These are phyloP conservation scores for Tylopilus intermedius DNA, from an alignment of 768 basidiomycete genomes.

Conservation along the genomic window DNA sequence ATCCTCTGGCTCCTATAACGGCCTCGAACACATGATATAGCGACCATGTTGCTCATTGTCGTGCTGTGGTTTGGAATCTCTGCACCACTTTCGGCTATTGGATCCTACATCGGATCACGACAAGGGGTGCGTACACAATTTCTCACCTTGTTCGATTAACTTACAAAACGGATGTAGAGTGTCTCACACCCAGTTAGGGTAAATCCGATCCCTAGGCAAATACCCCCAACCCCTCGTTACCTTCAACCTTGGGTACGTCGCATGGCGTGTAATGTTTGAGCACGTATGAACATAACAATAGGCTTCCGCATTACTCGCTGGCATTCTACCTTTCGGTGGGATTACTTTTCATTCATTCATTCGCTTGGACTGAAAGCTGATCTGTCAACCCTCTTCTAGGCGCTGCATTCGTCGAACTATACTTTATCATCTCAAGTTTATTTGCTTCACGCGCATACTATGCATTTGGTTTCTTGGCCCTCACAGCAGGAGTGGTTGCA, in stretches of 20 bases:
- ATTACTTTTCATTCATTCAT: not conserved
- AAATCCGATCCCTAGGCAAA: slow-evolving; percentile 93
- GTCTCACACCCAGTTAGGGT: slow-evolving; percentile 83
- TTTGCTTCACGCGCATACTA: slow-evolving; percentile 93
- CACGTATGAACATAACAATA: slow-evolving; percentile 22
- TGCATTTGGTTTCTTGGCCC: slow-evolving; percentile 91
- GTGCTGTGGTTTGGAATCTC: slow-evolving; percentile 93
- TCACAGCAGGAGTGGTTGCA: slow-evolving; percentile 77
- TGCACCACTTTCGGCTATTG: slow-evolving; percentile 80
- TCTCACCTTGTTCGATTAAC: not conserved
- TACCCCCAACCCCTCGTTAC: slow-evolving; percentile 83
- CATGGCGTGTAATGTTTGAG: not conserved
- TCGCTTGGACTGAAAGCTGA: not conserved
- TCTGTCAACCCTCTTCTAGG: slow-evolving; percentile 39
- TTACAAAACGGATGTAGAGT: slow-evolving; percentile 38
- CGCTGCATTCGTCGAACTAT: slow-evolving; percentile 92
- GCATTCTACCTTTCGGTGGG: slow-evolving; percentile 86
- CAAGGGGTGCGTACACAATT: slow-evolving; percentile 61
- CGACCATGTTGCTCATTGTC: slow-evolving; percentile 80
- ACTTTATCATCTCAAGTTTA: slow-evolving; percentile 85
- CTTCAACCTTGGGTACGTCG: slow-evolving; percentile 69
- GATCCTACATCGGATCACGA: slow-evolving; percentile 80
- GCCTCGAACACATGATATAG: slow-evolving; percentile 31
- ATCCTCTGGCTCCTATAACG: not conserved
- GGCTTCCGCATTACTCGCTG: slow-evolving; percentile 77